Base-by-base conservation (phyloP, 2,329 filamentous ascomycete genomes). In the Aschersonia sp. region DNA sequence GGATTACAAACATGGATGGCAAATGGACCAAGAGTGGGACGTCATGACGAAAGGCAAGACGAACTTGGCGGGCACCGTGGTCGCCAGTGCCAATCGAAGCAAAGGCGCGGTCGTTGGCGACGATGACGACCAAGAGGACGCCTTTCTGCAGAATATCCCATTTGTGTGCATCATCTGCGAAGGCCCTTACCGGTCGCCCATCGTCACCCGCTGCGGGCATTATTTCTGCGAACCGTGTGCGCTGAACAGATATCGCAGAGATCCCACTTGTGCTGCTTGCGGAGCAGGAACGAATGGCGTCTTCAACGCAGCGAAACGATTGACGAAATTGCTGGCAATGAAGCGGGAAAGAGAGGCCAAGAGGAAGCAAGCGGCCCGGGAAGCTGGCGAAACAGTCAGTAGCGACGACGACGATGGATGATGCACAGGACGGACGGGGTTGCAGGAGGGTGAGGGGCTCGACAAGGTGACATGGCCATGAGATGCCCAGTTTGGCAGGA, bases 181-280 rank as follows among this genome's bases (percentile, higher is more conserved):
- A 57, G 76, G 80, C 40, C 65, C 80, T 1, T 96, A 95, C 65
- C 84, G 80, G 57, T 74, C 78, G 49, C 91, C 92, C 0, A 77
- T 97, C 9, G 70, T 91, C 30, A 97, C 92, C 9, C 84, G 88
- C 54, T 98, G 92, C 55, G 85, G 88, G 0, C 92, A 98, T 63
- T 97, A 97, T 64, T 97, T 97, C 60, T 98, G 92, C 61, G 85
- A 96, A 63, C 73, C 76, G 1, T 98, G 92, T 64, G 92, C 92
- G 30, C 69, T 97, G 56, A 80, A 85, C 61, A 70, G 89, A 54
- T 97, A 96, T 61, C 75, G 85, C 52, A 92, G 87, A 60, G 87
- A 89, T 56, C 89, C 89, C 4, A 80, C 78, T 3, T 97, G 92
- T 63, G 87, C 86, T 2, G 85, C 84, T 4, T 97, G 92, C 62